A percentile compares a stretch with the other conserved stretches of the same genome.
Conservation (phyloP, 768 basidiomycete species). For the Pisolithus sp. region DNA sequence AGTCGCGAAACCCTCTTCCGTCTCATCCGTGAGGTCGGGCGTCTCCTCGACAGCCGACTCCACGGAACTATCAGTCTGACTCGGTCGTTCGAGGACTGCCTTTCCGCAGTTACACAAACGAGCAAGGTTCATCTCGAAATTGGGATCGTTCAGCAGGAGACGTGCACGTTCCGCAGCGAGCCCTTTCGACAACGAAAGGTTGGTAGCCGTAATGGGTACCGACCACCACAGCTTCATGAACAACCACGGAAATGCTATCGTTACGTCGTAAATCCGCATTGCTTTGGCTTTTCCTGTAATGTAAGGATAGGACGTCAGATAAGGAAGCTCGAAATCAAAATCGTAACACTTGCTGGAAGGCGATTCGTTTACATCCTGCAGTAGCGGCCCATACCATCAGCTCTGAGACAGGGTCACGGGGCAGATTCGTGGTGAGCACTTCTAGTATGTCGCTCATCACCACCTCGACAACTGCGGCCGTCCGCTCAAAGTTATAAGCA, state of each 20-base stretch:
- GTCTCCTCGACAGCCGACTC: constrained; percentile 10
- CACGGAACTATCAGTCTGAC: constrained; percentile 10
- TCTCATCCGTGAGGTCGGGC: constrained; percentile 35
- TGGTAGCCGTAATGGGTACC: constrained; percentile 58
- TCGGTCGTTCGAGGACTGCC: constrained; percentile 8
- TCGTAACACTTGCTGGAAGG: constrained; percentile 36
- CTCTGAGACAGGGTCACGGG: constrained; percentile 67
- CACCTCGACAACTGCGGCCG: constrained; percentile 50
- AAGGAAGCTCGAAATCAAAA: constrained; percentile 1
- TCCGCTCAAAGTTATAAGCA: constrained; percentile 65
- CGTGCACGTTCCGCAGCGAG: constrained; percentile 60
- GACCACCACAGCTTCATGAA: constrained; percentile 50
- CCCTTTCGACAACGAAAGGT: constrained; percentile 57
- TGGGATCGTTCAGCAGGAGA: constrained; percentile 41
- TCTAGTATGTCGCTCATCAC: constrained; percentile 65
- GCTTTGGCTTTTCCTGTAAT: constrained; percentile 37
- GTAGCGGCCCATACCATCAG: constrained; percentile 61
- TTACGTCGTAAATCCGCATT: constrained; percentile 37
- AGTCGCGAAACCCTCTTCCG: constrained; percentile 44
- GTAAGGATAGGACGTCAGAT: neutral
- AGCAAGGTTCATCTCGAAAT: constrained; percentile 39
- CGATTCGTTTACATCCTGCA: constrained; percentile 48
- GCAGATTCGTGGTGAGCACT: constrained; percentile 50
- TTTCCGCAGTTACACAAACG: constrained; percentile 38
- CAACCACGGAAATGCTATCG: constrained; percentile 49